Evolutionary conservation across 805 yeast species (phyloP), one percentile per base, ranked within the genome.

Genomic region (Candida ipomoeae): DNA sequence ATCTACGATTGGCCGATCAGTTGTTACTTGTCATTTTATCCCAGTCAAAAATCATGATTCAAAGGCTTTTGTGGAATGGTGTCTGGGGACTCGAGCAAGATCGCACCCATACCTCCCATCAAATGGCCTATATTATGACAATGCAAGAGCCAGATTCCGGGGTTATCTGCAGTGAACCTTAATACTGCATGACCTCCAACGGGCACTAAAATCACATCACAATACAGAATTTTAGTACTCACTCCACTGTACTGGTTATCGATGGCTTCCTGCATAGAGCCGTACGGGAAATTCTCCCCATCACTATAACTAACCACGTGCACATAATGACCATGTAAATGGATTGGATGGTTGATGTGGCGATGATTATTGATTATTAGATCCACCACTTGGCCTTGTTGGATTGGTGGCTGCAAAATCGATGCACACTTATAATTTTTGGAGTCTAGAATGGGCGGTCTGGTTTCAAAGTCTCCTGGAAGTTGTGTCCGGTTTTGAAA

Each of bases 51-150:
- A 26, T 26, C 36, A n/a, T 33, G 36, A 3, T 10, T n/a, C 36
- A 33, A 8, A 15, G n/a, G 26, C 26, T 7, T 37, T 20, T 17
- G 11, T 6, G 44, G 37, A 14, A 60, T 51, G 1, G 52, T 48
- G 1, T 55, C 58, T 6, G 51, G 39, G 0, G 58, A 44, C 43
- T 61, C 64, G 20, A 55, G 48, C 11, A 62, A 41, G 10, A 62
- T 42, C 1, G 64, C 65, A 6, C 64, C 65, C 59, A 56, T 68
- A 13, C 71, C 73, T 18, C 69, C 67, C 38, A 62, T 43, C 48
- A 68, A 55, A 44, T 69, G 73, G 7, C 69, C 64, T 20, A 65
- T 56, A 48, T 66, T 67, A 50, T 69, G 74, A 46, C 74, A 69
- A 51, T 69, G 73, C 6, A 67, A 33, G 18, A 62, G 53, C 66